Base-by-base conservation (phyloP, 192 early-diverging fungal species). In the Coemansia sp. region DNA sequence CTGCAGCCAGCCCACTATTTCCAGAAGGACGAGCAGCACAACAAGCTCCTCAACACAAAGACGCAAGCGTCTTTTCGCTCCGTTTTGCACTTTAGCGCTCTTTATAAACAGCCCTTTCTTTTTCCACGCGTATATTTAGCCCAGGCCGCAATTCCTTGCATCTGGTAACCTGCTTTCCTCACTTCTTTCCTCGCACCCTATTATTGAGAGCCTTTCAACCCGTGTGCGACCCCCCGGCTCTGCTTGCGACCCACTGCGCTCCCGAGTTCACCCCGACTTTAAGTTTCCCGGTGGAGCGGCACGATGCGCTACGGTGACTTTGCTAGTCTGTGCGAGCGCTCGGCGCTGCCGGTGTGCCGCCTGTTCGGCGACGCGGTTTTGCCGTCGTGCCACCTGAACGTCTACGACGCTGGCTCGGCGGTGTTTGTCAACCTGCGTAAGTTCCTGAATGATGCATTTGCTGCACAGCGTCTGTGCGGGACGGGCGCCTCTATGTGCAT, bases 281-380 rank as follows among this genome's bases (percentile, higher is more conserved):
- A n/a, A n/a, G 15, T 17, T 8, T 17, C 19, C 3, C 6, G 12
- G 22, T 26, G 44, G 41, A 55, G 38, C 58, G 31, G 55, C 50
- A 44, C 55, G 15, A 78, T 78, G 75, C 63, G 64, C 40, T 78
- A 71, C 62, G 75, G 75, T 48, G 75, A 78, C 62, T 78, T 78
- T 68, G 47, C 60, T 31, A 67, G 53, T 14, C 60, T 78, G 42
- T 78, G 75, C 58, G 57, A 72, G 56, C 68, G 67, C 41, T 60
- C 75, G 47, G 51, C 64, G 50, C 64, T 78, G 25, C 75, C 75
- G 8, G 64, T 54, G 8, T 78, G 75, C 60, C 67, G 68, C 9
- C 43, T 78, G 40, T 78, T 78, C 67, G 64, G 53, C 40, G 41
- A 71, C 22, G 56, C 21, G 5, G 64, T 61, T 17, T 30, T 63